Evolutionary conservation across 73 alveolate genomes (phyloP), one percentile per base, ranked within the genome.

Genomic region (Durusdinium trenchii): DNA sequence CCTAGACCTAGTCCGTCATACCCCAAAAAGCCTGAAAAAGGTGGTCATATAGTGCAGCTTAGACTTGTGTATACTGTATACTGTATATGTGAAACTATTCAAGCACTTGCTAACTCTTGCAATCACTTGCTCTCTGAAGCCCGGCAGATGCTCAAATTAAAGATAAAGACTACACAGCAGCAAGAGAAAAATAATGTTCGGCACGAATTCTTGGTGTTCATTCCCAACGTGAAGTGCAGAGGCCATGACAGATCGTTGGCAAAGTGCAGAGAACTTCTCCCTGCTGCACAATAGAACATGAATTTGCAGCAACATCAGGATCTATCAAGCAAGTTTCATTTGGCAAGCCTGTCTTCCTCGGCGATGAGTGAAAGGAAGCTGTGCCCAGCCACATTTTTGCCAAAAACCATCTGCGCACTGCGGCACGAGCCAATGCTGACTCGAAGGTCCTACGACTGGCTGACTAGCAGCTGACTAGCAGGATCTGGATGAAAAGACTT

Each of bases 211-310:
- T n/a, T n/a, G n/a, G n/a, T n/a, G n/a, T n/a, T n/a, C n/a, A n/a
- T n/a, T n/a, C n/a, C n/a, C 87, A 76, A 40, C 6, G n/a, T 28
- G 57, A 36, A n/a, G 35, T 38, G 84, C 84, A 71, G n/a, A 51
- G 98, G 87, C 98, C 43, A 30, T 36, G 45, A 40, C 98, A 47
- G 36, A 38, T 2, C 61, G 76, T 89, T 71, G 40, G 89, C 98
- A 91, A 43, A 91, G 61, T 57, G 81, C 60, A 52, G 89, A 67
- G 89, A 91, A 67, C 57, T 48, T 79, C 61, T 91, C 89, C 98
- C 98, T 91, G 98, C 32, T 30, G 94, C 75, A 47, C 48, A 6
- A 40, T n/a, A 69, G 50, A 48, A 45, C 94, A 83, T 4, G n/a
- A n/a, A 26, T 75, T 2, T 0, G 86, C 50, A 40, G 30, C 38